Evolutionary conservation across 345 rosid genomes (phyloP).

Genomic region (Corymbia maculata): DNA sequence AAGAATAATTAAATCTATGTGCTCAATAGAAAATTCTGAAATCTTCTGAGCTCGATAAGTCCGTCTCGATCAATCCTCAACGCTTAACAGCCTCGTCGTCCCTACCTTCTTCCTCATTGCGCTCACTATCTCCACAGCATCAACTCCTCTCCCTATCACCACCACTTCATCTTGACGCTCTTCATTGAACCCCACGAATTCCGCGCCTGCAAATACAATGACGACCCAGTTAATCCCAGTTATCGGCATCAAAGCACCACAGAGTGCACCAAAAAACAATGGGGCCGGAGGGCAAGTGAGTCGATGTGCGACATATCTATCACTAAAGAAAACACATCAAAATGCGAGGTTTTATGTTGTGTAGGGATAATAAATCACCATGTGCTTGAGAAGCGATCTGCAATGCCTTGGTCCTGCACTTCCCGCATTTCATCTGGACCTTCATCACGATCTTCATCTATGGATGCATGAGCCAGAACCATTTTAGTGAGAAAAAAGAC

Average conservation of each 20-base stretch:
- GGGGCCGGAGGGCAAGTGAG: not conserved
- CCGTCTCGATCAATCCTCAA: not conserved
- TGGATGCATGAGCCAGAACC: not conserved
- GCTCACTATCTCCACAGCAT: not conserved
- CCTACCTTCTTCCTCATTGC: not conserved
- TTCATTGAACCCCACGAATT: not conserved
- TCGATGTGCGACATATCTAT: not conserved
- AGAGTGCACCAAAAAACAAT: not conserved
- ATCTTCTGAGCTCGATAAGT: not conserved
- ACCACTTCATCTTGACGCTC: not conserved
- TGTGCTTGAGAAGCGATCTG: not conserved
- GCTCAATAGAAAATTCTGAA: not conserved
- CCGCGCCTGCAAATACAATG: not conserved
- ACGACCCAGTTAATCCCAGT: not conserved
- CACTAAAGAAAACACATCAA: not conserved
- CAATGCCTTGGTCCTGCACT: not conserved
- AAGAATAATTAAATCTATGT: not conserved
- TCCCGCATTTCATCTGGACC: not conserved
- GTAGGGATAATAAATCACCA: not conserved
- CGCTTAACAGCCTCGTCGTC: not conserved
- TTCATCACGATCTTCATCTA: not conserved
- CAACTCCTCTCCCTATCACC: not conserved
- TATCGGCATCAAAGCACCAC: not conserved
- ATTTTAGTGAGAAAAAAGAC: not conserved
- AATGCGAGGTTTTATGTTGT: not conserved